Conservation (phyloP, 441 rosid genomes). For the Erysimum cheiri region DNA sequence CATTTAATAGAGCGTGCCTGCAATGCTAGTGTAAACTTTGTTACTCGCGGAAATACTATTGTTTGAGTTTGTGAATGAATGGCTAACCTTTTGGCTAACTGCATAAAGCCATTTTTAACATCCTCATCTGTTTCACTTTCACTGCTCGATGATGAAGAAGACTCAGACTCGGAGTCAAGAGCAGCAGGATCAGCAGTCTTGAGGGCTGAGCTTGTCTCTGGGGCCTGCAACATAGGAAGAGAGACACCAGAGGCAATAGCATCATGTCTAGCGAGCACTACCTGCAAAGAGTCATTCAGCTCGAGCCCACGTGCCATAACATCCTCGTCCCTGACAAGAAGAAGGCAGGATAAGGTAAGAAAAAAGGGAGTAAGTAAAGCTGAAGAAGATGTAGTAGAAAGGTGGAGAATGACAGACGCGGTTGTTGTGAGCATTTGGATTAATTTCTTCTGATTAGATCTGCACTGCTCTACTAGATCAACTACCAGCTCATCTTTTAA, state of each 20-base stretch:
- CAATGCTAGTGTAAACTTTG: neutral
- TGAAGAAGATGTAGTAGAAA: constrained; percentile 4
- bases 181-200: constrained; percentile 26
- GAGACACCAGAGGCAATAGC: constrained; percentile 81
- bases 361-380: constrained; percentile 1
- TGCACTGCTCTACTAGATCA: constrained; percentile 81
- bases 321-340: constrained; percentile 81
- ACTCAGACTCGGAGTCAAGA: constrained; percentile 36
- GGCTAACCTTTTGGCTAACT: constrained; percentile 81
- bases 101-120: constrained; percentile 83
- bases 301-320: constrained; percentile 86
- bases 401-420: constrained; percentile 58
- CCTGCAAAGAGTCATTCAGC: constrained; percentile 84
- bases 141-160: constrained; percentile 45
- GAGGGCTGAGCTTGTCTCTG: constrained; percentile 21
- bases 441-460: constrained; percentile 85
- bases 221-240: constrained; percentile 47
- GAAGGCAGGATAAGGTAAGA: constrained; percentile 12
- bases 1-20: constrained; percentile 30
- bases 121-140: constrained; percentile 62
- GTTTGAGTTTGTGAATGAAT: constrained; percentile 8
- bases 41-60: neutral
- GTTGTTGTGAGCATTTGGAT: constrained; percentile 93
- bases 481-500: constrained; percentile 87
- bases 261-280: constrained; percentile 77